Base-by-base conservation (phyloP, 495 filamentous ascomycete species). In the Penicillium canescens region DNA sequence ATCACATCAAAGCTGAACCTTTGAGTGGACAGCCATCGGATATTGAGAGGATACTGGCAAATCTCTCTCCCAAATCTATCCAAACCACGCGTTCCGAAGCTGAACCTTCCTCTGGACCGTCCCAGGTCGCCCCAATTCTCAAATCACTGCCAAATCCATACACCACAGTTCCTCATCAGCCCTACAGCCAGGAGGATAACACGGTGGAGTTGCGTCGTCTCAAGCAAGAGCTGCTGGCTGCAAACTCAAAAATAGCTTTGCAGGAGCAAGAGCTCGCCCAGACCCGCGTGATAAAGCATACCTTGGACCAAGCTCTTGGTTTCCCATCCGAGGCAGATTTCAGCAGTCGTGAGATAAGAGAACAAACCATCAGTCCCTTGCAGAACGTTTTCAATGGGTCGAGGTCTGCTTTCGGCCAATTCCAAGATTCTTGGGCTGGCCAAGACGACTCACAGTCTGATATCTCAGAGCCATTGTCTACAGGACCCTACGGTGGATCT, bases 211-310 rank as follows among this genome's bases (percentile, higher is more conserved):
- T 87, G 42, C 59, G 74, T 54, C 81, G 81, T 37, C 78, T 95
- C 42, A 82, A 83, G 55, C 75, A 81, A 48, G 87, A 98, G 69
- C 80, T 98, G 12, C 83, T 87, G 50, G 84, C 81, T 56, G 91
- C 92, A 20, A 87, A 89, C 57, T 84, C 81, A 60, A 87, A 85
- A 56, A 92, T 98, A 67, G 86, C 84, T 50, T 78, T 84, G 14
- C 87, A 96, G 69, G 90, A 91, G 55, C 83, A 92, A 52, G 91
- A 97, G 68, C 80, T 97, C 49, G 79, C 87, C 23, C 88, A 93
- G 53, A 87, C 78, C 9, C 89, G 90, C 39, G 83, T 84, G 62
- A 85, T 84, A 42, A 88, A 86, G 65, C 86, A 90, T 62, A 91
- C 87, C 12, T 56, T 91, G 42, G 87, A 91, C 50, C 84, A 90